A percentile compares a stretch with the other conserved stretches of the same genome.
phyloP scores from a whole-genome alignment of 176 grass and related monocot species.

The Aegilops umbellulata region DNA sequence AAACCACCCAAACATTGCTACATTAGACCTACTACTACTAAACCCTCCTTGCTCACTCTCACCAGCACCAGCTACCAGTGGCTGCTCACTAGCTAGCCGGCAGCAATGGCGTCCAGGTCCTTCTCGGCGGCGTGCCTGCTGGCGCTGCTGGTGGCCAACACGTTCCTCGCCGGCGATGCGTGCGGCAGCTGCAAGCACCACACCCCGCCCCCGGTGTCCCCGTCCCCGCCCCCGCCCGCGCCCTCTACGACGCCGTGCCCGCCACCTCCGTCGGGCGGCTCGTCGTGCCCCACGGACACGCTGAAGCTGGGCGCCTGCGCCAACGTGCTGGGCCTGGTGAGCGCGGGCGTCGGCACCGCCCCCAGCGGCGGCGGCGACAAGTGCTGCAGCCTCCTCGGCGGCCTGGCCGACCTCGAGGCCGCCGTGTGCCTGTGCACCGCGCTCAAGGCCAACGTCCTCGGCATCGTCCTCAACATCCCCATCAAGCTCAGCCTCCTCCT shows the following conservation, averaged over 20 bases:
- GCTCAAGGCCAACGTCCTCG: slow-evolving; percentile 57
- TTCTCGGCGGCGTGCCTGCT: background rate
- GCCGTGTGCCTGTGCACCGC: slow-evolving; percentile 68
- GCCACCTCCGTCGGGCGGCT: background rate
- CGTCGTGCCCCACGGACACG: slow-evolving; percentile 31
- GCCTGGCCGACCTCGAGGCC: slow-evolving; percentile 55
- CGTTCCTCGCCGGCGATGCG: slow-evolving; percentile 3
- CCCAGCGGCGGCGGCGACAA: slow-evolving; percentile 9
- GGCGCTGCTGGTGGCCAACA: slow-evolving; percentile 9
- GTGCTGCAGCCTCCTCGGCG: slow-evolving; percentile 38
- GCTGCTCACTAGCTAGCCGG: background rate
- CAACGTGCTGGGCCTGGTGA: slow-evolving; percentile 34
- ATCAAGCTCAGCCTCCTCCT: slow-evolving; percentile 51
- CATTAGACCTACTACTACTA: slow-evolving; percentile 16
- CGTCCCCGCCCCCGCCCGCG: slow-evolving; percentile 2
- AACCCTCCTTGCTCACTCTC: slow-evolving; percentile 1
- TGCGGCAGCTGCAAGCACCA: slow-evolving; percentile 11
- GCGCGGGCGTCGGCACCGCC: background rate
- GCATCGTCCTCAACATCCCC: slow-evolving; percentile 54
- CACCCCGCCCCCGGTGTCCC: background rate
- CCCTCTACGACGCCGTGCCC: background rate
- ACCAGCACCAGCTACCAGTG: background rate
- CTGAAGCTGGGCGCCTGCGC: slow-evolving; percentile 56
- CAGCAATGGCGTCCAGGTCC: slow-evolving; percentile 13
- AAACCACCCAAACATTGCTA: background rate